Evolutionary conservation across 192 early-diverging fungal genomes (phyloP), one percentile per base, ranked within the genome.

Genomic region (Backusella macrospora): DNA sequence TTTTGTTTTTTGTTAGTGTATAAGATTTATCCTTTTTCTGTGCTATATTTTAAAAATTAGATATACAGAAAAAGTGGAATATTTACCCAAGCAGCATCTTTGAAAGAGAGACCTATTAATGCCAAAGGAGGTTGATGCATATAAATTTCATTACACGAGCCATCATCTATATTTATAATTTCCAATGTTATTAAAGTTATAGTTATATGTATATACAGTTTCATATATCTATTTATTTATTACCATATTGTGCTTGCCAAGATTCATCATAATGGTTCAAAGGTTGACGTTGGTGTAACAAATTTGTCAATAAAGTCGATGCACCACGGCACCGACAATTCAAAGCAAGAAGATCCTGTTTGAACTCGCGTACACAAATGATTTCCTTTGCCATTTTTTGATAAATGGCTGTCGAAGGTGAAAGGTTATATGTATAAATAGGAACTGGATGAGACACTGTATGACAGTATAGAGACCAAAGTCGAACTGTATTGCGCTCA

Each of bases 231-330:
- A 29, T 68, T 38, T 9, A 34, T 16, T n/a, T 23, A 14, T 72
- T 72, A 72, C 87, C 89, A 68, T 91, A 93, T 49, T 90, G 88
- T 7, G 89, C 87, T 65, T 86, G 78, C 91, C 91, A 93, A 0
- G 86, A 83, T 45, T 88, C 83, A 34, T 87, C 78, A 73, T 89
- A 91, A 37, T 70, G 76, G 66, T 81, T 83, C 37, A 77, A 52
- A 34, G 78, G 89, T 74, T 87, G 79, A n/a, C 77, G 75, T 26
- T 87, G 84, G 45, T 89, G 86, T 3, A 93, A 64, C 5, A 93
- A 78, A 75, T 93, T 93, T 26, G 89, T 81, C 37, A 93, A 74
- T 14, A 93, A 52, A 13, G 90, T 89, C 0, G 86, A 84, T 0
- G 86, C 79, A 14, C 90, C 90, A 1, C 79, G 73, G 64, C 86